Conservation (phyloP, 2,329 filamentous ascomycete species). For the Nannizziopsis arthrosporioides region DNA sequence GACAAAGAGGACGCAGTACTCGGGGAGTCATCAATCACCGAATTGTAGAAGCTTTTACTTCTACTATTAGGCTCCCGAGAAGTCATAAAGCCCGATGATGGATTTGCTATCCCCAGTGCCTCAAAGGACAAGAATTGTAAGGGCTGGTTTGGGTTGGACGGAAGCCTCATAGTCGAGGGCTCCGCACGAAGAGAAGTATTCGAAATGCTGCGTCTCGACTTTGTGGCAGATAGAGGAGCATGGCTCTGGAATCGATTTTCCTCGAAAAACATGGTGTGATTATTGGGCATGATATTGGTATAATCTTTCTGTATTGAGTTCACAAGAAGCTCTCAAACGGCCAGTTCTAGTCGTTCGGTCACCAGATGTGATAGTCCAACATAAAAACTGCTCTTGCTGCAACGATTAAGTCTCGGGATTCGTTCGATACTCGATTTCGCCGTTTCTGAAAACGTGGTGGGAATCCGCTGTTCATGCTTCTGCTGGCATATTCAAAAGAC, state of each 20-base stretch:
- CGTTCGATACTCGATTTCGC: constrained; percentile 6
- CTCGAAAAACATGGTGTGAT: constrained; percentile 2
- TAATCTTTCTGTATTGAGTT: neutral
- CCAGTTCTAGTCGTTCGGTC: neutral
- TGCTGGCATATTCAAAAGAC: constrained; percentile 10
- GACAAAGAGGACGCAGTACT: constrained; percentile 18
- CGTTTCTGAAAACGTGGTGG: neutral
- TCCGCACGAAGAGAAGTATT: constrained; percentile 17
- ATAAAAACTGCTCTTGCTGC: neutral
- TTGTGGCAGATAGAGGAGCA: constrained; percentile 4
- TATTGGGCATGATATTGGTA: constrained; percentile 3
- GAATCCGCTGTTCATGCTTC: constrained; percentile 9
- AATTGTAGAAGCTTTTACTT: neutral
- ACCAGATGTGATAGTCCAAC: neutral
- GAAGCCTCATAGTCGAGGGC: constrained; percentile 26
- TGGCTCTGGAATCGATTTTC: constrained; percentile 7
- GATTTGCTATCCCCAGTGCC: constrained; percentile 39
- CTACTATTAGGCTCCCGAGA: constrained; percentile 1
- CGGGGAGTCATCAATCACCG: neutral
- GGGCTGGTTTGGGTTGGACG: constrained; percentile 26
- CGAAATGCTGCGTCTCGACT: constrained; percentile 12
- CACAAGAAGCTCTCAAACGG: constrained; percentile 12
- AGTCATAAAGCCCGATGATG: constrained; percentile 17
- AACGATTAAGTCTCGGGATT: constrained; percentile 4
- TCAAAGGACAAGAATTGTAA: constrained; percentile 46